Percentiles rank a stretch among this genome's conserved stretches.
Evolutionary conservation across 768 basidiomycete species (phyloP).

Genomic region (Psilocybe subaeruginosa): DNA sequence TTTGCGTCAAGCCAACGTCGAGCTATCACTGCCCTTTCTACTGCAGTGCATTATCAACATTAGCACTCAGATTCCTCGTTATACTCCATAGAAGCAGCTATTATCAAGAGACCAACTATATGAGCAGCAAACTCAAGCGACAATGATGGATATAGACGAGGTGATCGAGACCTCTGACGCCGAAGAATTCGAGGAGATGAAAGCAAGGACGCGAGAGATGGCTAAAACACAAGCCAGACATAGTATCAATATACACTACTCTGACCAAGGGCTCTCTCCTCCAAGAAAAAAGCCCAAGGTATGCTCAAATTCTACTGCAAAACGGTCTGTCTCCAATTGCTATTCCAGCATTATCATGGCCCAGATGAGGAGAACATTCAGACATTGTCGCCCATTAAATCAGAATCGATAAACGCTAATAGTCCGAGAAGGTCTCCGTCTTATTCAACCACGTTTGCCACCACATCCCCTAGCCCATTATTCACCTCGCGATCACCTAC

Average conservation of each 20-base stretch:
- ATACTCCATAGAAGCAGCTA: too few relatives aligned
- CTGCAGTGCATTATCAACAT: not conserved
- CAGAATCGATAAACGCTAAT: slow-evolving; percentile 13
- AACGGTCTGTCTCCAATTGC: not conserved
- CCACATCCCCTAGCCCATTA: slow-evolving; percentile 8
- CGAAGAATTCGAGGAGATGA: slow-evolving; percentile 56
- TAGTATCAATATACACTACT: not conserved
- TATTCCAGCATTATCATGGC: slow-evolving; percentile 11
- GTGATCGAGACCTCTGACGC: slow-evolving; percentile 66
- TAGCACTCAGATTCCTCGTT: too few relatives aligned
- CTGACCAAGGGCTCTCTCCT: not conserved
- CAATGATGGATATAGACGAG: slow-evolving; percentile 33
- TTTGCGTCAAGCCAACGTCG: not conserved
- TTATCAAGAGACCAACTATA: not conserved
- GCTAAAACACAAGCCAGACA: not conserved
- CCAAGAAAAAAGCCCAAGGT: slow-evolving; percentile 15
- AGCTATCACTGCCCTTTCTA: not conserved
- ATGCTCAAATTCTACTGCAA: not conserved
- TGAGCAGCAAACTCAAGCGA: not conserved
- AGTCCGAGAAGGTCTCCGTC: slow-evolving; percentile 14
- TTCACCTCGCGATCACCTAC: slow-evolving; percentile 10
- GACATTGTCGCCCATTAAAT: slow-evolving; percentile 10
- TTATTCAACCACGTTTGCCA: slow-evolving; percentile 10
- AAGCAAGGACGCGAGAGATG: not conserved
- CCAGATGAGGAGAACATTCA: not conserved